Conservation (phyloP, 208 protist species). For the Phytomonas sp. region DNA sequence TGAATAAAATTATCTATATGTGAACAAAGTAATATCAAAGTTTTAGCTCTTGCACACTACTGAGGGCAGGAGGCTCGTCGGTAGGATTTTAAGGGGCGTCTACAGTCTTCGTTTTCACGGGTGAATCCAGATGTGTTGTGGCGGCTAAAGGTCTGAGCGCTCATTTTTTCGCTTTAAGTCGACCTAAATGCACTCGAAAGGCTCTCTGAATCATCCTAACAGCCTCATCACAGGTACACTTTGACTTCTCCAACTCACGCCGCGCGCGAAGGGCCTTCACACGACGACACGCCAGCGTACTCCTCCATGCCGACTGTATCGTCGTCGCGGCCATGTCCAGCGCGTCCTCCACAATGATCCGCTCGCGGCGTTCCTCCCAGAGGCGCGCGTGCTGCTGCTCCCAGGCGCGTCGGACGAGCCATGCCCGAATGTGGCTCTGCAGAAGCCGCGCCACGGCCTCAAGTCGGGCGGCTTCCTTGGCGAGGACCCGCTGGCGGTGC, state of each 20-base stretch:
- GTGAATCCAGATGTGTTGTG: not conserved
- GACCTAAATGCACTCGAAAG: slow-evolving; percentile 32
- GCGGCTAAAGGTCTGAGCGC: not conserved
- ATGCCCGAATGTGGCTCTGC: slow-evolving; percentile 58
- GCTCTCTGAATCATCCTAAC: slow-evolving; percentile 55
- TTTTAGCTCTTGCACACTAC: not conserved
- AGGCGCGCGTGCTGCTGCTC: slow-evolving; percentile 21
- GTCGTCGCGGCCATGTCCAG: slow-evolving; percentile 47
- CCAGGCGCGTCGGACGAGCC: slow-evolving; percentile 55
- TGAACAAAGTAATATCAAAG: not conserved
- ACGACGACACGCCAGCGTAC: slow-evolving; percentile 15
- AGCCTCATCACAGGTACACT: slow-evolving; percentile 33
- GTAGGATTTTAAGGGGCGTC: not conserved
- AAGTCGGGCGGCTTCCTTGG: slow-evolving; percentile 19
- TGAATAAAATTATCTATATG: not conserved
- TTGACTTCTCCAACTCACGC: slow-evolving; percentile 11
- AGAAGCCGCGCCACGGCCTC: slow-evolving; percentile 45
- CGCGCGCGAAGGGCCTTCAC: slow-evolving; percentile 13
- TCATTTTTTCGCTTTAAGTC: not conserved
- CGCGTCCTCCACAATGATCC: slow-evolving; percentile 38
- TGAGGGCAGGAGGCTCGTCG: too few species aligned
- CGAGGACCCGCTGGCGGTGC: slow-evolving; percentile 19
- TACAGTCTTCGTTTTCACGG: not conserved
- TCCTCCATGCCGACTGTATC: slow-evolving; percentile 76
- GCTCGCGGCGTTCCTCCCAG: slow-evolving; percentile 22